A percentile compares a stretch with the other conserved stretches of the same genome.
These are phyloP conservation scores for Melanogaster broomeanus DNA, from an alignment of 768 basidiomycete genomes.

Conservation along the genomic window DNA sequence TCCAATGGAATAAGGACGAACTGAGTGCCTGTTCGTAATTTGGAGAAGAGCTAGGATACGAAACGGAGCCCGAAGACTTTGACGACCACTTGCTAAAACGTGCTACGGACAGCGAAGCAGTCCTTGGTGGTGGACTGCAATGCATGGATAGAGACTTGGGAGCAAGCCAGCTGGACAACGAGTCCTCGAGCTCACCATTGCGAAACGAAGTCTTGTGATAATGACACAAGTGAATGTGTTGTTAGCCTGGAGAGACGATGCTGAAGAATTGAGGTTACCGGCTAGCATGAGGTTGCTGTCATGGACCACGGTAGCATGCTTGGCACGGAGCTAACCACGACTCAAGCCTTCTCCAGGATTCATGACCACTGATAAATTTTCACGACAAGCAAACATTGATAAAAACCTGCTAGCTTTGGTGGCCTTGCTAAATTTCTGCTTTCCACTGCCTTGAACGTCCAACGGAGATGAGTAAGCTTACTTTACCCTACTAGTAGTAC, in stretches of 20 bases:
- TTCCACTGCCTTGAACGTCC: too few relatives aligned
- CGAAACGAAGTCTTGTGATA: not conserved
- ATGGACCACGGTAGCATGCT: not conserved
- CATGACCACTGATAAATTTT: too few relatives aligned
- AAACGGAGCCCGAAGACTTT: not conserved
- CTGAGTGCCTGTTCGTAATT: constrained; percentile 5
- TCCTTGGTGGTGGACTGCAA: not conserved
- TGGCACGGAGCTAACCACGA: not conserved
- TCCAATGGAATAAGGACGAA: constrained; percentile 4
- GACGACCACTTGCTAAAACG: constrained; percentile 1
- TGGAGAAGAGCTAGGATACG: constrained; percentile 4
- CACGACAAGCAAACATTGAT: not conserved
- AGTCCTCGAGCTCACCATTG: not conserved
- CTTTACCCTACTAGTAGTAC: too few relatives aligned
- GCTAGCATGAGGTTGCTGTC: not conserved
- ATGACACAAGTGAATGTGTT: not conserved
- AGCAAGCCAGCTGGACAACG: not conserved
- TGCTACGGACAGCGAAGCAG: not conserved
- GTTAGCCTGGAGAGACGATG: not conserved
- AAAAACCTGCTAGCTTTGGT: too few relatives aligned
- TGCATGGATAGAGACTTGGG: not conserved
- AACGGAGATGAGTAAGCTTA: too few relatives aligned
- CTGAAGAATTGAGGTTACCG: too few relatives aligned
- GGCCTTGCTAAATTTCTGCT: too few relatives aligned
- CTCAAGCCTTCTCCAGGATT: too few relatives aligned